A percentile compares a stretch with the other conserved stretches of the same genome.
phyloP scores from a whole-genome alignment of 2,329 filamentous ascomycete species.

The Calonectria leucothoes region DNA sequence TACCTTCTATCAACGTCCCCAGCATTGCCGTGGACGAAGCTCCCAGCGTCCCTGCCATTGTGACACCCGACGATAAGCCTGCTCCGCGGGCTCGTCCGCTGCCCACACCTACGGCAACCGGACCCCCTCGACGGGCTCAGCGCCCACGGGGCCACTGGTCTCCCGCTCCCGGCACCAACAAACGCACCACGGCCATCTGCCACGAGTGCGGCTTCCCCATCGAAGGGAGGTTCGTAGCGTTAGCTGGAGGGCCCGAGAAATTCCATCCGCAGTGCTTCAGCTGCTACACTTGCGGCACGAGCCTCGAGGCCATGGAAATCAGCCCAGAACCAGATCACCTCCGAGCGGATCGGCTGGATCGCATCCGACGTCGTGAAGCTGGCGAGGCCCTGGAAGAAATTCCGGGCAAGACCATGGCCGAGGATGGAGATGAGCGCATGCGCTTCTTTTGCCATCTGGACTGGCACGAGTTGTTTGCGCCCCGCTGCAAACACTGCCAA shows the following conservation, averaged over 20 bases:
- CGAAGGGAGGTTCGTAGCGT: conserved; percentile 88
- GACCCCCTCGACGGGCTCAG: conserved; percentile 50
- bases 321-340: conserved; percentile 87
- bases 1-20: conserved; percentile 59
- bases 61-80: conserved; percentile 57
- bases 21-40: conserved; percentile 57
- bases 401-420: conserved; percentile 72
- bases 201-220: conserved; percentile 88
- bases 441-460: conserved; percentile 99
- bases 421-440: conserved; percentile 78
- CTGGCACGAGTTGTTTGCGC: conserved; percentile 94
- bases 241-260: conserved; percentile 77
- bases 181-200: conserved; percentile 77
- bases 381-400: conserved; percentile 72
- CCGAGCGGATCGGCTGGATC: conserved; percentile 77
- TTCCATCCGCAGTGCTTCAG: conserved; percentile 96
- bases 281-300: conserved; percentile 87
- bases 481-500: conserved; percentile 94
- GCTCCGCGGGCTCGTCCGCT: conserved; percentile 48
- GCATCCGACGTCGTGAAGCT: conserved; percentile 72
- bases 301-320: conserved; percentile 94
- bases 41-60: conserved; percentile 56
- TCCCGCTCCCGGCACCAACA: conserved; percentile 58
- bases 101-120: conserved; percentile 57
- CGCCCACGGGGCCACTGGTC: conserved; percentile 69